These are phyloP conservation scores for Alternaria solani DNA, from an alignment of 2,329 filamentous ascomycete genomes.

Conservation along the genomic window DNA sequence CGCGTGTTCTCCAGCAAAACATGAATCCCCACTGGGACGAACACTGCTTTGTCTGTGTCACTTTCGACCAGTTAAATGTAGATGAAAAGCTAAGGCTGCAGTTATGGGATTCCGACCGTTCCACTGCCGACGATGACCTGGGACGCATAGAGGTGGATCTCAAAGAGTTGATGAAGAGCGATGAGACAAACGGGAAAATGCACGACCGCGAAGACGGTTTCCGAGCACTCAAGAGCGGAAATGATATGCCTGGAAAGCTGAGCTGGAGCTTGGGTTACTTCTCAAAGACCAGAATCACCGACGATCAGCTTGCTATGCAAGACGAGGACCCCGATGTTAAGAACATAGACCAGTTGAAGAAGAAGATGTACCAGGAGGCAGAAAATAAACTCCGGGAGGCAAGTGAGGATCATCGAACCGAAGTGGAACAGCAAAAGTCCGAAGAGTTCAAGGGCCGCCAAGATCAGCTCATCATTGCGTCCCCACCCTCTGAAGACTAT, in stretches of 20 bases:
- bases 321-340: conserved; percentile 66
- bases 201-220: conserved; percentile 71
- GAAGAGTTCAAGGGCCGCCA: conserved; percentile 68
- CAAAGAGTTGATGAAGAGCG: conserved; percentile 68
- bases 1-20: conserved; percentile 69
- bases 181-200: conserved; percentile 68
- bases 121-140: conserved; percentile 76
- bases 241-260: conserved; percentile 73
- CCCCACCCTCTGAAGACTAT: conserved; percentile 68
- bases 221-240: conserved; percentile 68
- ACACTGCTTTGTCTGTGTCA: conserved; percentile 72
- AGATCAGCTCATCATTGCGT: conserved; percentile 72
- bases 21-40: conserved; percentile 77
- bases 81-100: conserved; percentile 74
- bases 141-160: conserved; percentile 75
- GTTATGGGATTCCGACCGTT: conserved; percentile 78
- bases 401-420: conserved; percentile 65
- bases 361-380: conserved; percentile 63
- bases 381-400: conserved; percentile 73
- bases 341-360: conserved; percentile 65
- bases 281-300: conserved; percentile 69
- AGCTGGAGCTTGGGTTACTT: conserved; percentile 77
- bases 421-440: conserved; percentile 72
- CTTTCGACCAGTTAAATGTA: conserved; percentile 75
- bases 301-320: conserved; percentile 68